Conservation (phyloP, 257 asterid genomes). For the Jasminum sambac region DNA sequence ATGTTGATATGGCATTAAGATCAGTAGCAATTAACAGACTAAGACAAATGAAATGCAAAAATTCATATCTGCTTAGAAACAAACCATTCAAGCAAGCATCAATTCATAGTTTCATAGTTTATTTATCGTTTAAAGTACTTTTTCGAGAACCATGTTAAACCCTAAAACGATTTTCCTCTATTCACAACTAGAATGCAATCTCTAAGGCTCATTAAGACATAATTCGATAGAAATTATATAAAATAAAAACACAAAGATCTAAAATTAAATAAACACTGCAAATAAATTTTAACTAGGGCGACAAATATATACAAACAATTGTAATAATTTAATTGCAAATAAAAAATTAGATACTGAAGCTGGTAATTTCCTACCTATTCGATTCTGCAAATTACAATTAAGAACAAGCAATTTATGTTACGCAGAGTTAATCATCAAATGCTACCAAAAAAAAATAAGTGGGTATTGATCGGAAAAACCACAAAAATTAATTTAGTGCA, state of each 20-base stretch:
- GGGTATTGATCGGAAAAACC: no score
- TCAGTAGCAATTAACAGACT: not conserved
- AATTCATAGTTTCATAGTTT: not conserved
- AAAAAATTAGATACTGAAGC: not conserved
- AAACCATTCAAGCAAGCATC: not conserved
- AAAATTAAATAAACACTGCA: no score
- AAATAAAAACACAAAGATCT: no score
- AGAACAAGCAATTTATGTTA: conserved; percentile 1
- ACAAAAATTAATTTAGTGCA: not conserved
- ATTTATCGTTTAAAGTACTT: no score
- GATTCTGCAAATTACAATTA: not conserved
- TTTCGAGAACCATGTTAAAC: no score
- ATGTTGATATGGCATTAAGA: no score
- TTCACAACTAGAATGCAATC: no score
- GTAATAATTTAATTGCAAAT: not conserved
- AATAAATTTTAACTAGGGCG: not conserved
- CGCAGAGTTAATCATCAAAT: conserved; percentile 14
- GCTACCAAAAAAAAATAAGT: no score
- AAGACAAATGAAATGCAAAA: not conserved
- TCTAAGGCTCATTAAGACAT: no score
- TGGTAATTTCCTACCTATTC: not conserved
- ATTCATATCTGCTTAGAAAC: not conserved
- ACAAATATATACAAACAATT: not conserved
- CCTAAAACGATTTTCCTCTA: no score
- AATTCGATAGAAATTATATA: no score